Evolutionary conservation across 306 rosid genomes (phyloP), one percentile per base, ranked within the genome.

Genomic region (Quercus robur): DNA sequence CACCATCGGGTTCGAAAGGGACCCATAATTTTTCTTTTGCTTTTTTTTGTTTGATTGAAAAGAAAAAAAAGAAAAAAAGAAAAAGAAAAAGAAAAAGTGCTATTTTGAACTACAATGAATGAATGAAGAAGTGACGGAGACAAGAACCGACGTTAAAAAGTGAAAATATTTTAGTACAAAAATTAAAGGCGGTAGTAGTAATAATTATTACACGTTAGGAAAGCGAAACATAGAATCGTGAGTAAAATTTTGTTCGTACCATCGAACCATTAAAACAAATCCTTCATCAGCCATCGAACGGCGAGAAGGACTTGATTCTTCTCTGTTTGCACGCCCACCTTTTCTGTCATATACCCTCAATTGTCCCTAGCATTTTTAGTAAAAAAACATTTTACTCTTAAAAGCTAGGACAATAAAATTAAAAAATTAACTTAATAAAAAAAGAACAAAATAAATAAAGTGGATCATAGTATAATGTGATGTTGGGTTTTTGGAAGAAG

Each of bases 191-290:
- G 13, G 35, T 71, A 23, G 35, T 23, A 6, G 41, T 51, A 49
- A 71, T 71, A 25, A 71, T 51, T 3, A 49, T 71, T 71, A 23
- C 75, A 46, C 5, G 31, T 21, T 44, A 17, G 75, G 59, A 31
- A 77, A 69, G 75, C 38, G 44, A 26, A 68, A 77, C 68, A 56
- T 69, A 23, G 56, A 35, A 54, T 21, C 28, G 67, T 4, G 69
- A 41, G 12, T 41, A 41, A 41, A 38, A 41, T 41, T 41, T 41
- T 41, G 46, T 25, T 77, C 69, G 75, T 69, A 77, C 81, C 75
- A 77, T 77, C 68, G 26, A 69, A 69, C 75, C 28, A 69, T 55
- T 77, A 77, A 77, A 68, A 61, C 41, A 77, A 77, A 12, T 77
- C 67, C 14, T 77, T 8, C 56, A n/a, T 6, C 72, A 5, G 35